Evolutionary conservation across 164 flowering plant species (phyloP), one percentile per base, ranked within the genome.

Genomic region (grape (Vitis vinifera)): DNA sequence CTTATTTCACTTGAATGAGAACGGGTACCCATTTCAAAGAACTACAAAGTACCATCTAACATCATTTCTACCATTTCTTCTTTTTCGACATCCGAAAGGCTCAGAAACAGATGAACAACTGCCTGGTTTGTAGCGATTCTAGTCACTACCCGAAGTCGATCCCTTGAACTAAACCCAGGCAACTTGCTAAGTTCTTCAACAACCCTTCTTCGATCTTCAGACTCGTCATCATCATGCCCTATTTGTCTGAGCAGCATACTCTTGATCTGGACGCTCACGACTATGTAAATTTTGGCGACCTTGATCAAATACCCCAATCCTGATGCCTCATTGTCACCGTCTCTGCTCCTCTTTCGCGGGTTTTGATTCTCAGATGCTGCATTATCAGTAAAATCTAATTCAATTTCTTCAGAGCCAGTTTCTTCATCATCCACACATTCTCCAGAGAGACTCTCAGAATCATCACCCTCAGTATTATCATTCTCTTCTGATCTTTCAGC

Each of bases 161-260:
- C n/a, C n/a, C n/a, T 55, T 15, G 15, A 15, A 6, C n/a, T 15
- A 12, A 55, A 16, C 13, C 15, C 19, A 4, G 15, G 15, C 15
- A 55, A 15, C 6, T 55, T 55, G 7, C 7, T 15, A 55, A 55
- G 14, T 55, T 55, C 57, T 55, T 16, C 57, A 12, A 12, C 13
- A 55, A 55, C 57, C 14, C n/a, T 55, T 55, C n/a, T 55, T 55
- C 57, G 57, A 55, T 55, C 57, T 55, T 55, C 57, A 55, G 57
- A 55, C 8, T 15, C 57, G 0, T 55, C 57, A 55, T 6, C 15
- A 10, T 55, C 57, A 15, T 55, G 11, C 57, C 57, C 57, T 12
- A 55, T 55, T 55, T 16, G 57, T 55, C 15, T 55, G 57, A 55
- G n/a, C 57, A 55, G 57, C 57, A 55, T 10, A 55, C 15, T 55